A percentile compares a stretch with the other conserved stretches of the same genome.
phyloP scores from a whole-genome alignment of 2,329 filamentous ascomycete species.

The Pestalotiopsis sp. region DNA sequence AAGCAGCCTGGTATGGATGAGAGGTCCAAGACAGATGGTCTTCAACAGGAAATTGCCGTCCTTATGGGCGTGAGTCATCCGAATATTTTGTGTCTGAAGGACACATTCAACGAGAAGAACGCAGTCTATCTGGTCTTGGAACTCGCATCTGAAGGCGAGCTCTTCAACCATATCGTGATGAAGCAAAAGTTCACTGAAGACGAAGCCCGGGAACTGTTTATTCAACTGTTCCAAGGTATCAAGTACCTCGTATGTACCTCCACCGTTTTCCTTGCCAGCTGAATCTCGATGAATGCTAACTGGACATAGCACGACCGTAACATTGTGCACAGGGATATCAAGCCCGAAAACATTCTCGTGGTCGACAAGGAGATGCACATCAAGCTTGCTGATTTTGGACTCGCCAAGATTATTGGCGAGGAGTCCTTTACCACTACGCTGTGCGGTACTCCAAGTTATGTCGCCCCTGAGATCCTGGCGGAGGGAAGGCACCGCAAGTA shows the following conservation, averaged over 20 bases:
- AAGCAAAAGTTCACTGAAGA: constrained; percentile 85
- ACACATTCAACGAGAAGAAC: constrained; percentile 90
- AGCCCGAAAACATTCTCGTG: constrained; percentile 93
- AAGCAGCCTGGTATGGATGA: constrained; percentile 83
- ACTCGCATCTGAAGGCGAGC: constrained; percentile 86
- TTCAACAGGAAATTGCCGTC: constrained; percentile 95
- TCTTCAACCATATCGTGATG: constrained; percentile 94
- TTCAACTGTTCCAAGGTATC: constrained; percentile 88
- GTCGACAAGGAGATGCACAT: constrained; percentile 82
- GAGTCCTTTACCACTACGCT: constrained; percentile 97
- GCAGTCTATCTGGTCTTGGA: constrained; percentile 92
- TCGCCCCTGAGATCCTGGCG: constrained; percentile 92
- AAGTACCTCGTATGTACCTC: constrained; percentile 80
- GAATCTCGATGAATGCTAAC: constrained; percentile 27
- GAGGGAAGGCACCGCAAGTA: constrained; percentile 83
- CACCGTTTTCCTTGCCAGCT: neutral
- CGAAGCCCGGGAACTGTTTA: constrained; percentile 84
- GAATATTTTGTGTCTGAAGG: constrained; percentile 89
- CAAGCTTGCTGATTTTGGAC: constrained; percentile 93
- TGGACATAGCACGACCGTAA: constrained; percentile 82
- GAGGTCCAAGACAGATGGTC: constrained; percentile 77
- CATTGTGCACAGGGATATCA: constrained; percentile 97
- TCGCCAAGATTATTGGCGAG: constrained; percentile 98
- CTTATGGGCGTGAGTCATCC: constrained; percentile 97
- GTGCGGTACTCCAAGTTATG: constrained; percentile 95